These are phyloP conservation scores for Mortierella claussenii DNA, from an alignment of 192 early-diverging fungal species.

Conservation along the genomic window DNA sequence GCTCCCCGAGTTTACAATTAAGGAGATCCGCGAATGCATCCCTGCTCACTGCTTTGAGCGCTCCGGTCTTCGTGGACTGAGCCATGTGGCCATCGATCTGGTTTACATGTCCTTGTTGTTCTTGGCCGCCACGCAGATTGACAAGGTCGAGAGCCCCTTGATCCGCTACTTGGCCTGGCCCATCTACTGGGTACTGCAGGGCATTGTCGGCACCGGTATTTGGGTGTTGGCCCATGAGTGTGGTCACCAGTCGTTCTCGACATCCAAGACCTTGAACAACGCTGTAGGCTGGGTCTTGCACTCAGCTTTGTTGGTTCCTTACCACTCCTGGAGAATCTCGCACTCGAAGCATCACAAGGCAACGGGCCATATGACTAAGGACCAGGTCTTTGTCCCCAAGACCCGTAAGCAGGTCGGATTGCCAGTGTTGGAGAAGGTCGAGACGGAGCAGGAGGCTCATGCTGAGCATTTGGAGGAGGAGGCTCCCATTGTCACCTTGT, in stretches of 20 bases:
- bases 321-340: conserved; percentile 91
- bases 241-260: conserved; percentile 93
- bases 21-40: conserved; percentile 89
- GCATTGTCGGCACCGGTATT: conserved; percentile 86
- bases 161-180: conserved; percentile 76
- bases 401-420: conserved; percentile 71
- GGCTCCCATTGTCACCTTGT: conserved; percentile 75
- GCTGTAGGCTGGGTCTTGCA: conserved; percentile 91
- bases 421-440: conserved; percentile 55
- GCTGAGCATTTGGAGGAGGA: conserved; percentile 67
- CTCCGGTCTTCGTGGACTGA: conserved; percentile 80
- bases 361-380: conserved; percentile 89
- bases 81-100: conserved; percentile 84
- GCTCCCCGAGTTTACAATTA: conserved; percentile 84
- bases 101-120: conserved; percentile 70
- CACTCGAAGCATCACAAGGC: conserved; percentile 95
- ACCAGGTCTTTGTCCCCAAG: conserved; percentile 95
- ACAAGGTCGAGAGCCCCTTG: conserved; percentile 56
- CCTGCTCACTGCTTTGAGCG: conserved; percentile 95
- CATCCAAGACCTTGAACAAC: conserved; percentile 87
- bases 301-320: conserved; percentile 91
- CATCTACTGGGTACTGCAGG: conserved; percentile 85
- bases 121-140: conserved; percentile 77
- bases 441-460: conserved; percentile 59
- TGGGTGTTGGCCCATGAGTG: conserved; percentile 96